Conservation (phyloP, 2,329 filamentous ascomycete genomes). For the Sporothrix pseudoabietina region DNA sequence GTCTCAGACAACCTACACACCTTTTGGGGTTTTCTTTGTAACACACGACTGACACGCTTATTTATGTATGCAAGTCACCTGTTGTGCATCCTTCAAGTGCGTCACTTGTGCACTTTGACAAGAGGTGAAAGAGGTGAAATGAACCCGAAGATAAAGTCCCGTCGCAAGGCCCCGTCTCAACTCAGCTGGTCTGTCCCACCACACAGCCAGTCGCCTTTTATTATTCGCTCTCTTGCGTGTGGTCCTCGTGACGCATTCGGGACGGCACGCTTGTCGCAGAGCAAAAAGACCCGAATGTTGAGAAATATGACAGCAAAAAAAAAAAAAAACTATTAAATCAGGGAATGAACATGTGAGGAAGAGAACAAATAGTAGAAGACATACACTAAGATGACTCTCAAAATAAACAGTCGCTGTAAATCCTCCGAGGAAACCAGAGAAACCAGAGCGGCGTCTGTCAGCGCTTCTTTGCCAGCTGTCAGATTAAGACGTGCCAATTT, state of each 20-base stretch:
- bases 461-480: background rate
- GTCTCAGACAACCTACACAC: background rate
- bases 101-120: background rate
- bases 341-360: background rate
- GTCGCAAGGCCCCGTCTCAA: background rate
- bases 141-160: background rate
- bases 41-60: background rate
- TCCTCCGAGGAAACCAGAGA: background rate
- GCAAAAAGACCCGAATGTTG: background rate
- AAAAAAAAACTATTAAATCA: background rate
- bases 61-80: background rate
- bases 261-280: background rate
- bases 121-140: too few species aligned
- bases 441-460: background rate
- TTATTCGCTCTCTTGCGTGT: background rate
- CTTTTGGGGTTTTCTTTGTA: background rate
- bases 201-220: background rate
- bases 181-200: slow-evolving; percentile 14
- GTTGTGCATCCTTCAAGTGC: background rate
- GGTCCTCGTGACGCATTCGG: slow-evolving; percentile 5
- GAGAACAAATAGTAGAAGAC: background rate
- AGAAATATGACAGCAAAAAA: background rate
- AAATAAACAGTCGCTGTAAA: background rate
- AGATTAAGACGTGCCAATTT: background rate
- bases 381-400: background rate